Conservation (phyloP, 2,329 filamentous ascomycete species). For the Cordyceps pruinosa region DNA sequence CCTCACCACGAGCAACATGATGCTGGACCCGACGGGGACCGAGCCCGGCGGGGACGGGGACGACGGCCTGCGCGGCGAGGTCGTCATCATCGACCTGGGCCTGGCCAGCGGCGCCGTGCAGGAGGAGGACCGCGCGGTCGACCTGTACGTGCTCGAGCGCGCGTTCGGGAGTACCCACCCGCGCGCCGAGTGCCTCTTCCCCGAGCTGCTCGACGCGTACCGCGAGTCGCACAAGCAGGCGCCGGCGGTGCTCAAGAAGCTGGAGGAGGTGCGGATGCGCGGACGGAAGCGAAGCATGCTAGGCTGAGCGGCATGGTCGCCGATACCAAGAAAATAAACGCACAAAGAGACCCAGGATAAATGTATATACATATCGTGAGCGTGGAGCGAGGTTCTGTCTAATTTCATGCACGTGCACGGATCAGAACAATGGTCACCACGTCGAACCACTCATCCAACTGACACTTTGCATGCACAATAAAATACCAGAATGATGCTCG, state of each 20-base stretch:
- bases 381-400: neutral
- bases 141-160: slow-evolving; percentile 90
- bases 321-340: neutral
- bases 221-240: slow-evolving; percentile 67
- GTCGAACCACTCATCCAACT: neutral
- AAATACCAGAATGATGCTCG: slow-evolving; percentile 5
- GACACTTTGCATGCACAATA: neutral
- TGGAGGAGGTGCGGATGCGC: slow-evolving; percentile 89
- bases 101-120: slow-evolving; percentile 72
- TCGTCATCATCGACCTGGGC: slow-evolving; percentile 92
- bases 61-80: slow-evolving; percentile 54
- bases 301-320: slow-evolving; percentile 46
- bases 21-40: slow-evolving; percentile 47
- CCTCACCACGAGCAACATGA: slow-evolving; percentile 94
- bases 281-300: slow-evolving; percentile 97
- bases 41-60: slow-evolving; percentile 16
- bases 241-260: slow-evolving; percentile 63
- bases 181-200: slow-evolving; percentile 68
- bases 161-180: slow-evolving; percentile 95
- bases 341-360: neutral
- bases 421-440: neutral
- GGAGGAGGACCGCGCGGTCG: slow-evolving; percentile 91
- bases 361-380: neutral
- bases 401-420: neutral
- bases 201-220: slow-evolving; percentile 69